A percentile compares a stretch with the other conserved stretches of the same genome.
Evolutionary conservation across 305 asterid genomes (phyloP).

Genomic region (Fraxinus sp.): DNA sequence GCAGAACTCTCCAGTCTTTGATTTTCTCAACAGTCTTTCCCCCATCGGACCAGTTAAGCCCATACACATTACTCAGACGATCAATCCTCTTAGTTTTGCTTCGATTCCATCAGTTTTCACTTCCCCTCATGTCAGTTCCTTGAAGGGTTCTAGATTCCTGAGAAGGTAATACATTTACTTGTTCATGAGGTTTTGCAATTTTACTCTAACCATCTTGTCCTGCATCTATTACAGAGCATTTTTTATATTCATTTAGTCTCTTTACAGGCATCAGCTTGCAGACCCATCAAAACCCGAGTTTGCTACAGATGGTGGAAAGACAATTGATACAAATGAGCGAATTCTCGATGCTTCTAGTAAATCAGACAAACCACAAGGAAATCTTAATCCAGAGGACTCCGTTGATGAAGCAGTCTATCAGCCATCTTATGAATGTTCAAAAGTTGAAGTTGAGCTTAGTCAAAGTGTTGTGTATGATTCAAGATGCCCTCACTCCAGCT

Average conservation of each 20-base stretch:
- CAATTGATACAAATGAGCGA: constrained; percentile 26
- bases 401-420: constrained; percentile 28
- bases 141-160: constrained; percentile 55
- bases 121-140: constrained; percentile 68
- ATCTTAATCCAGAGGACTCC: constrained; percentile 39
- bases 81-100: constrained; percentile 60
- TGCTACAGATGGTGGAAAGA: constrained; percentile 44
- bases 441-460: constrained; percentile 35
- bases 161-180: constrained; percentile 51
- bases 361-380: constrained; percentile 40
- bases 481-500: constrained; percentile 35
- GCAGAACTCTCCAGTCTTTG: constrained; percentile 90
- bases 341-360: constrained; percentile 23
- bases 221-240: not conserved
- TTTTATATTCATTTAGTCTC: constrained; percentile 1
- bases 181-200: not conserved
- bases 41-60: constrained; percentile 77
- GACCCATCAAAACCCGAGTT: constrained; percentile 86
- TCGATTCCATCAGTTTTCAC: constrained; percentile 77
- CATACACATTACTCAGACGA: constrained; percentile 50
- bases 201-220: not conserved
- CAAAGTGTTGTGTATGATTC: constrained; percentile 35
- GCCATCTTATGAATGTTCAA: constrained; percentile 45
- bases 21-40: constrained; percentile 75
- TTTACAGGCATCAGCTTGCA: constrained; percentile 56